phyloP scores from a whole-genome alignment of 768 basidiomycete genomes.

The Boletus speciosus region DNA sequence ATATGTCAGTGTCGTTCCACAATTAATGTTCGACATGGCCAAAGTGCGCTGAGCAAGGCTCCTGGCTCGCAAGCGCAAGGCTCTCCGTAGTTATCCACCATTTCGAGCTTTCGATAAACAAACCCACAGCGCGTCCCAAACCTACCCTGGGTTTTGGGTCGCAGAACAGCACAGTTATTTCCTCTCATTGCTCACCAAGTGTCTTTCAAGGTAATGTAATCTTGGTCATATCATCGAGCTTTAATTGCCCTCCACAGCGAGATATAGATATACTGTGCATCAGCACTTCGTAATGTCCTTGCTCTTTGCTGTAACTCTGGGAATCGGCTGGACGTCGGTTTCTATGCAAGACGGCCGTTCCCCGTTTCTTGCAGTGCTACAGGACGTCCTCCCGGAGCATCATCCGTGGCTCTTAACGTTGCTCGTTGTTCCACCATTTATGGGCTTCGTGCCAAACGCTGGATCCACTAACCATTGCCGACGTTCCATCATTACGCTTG shows the following conservation, averaged over 20 bases:
- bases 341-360: not conserved
- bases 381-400: not conserved
- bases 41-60: not conserved
- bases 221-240: not conserved
- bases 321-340: not conserved
- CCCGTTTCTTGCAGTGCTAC: not conserved
- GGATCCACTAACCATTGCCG: not conserved
- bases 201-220: not conserved
- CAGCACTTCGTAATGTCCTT: not conserved
- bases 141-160: not conserved
- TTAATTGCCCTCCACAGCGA: not conserved
- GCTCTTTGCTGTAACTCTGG: slow-evolving; percentile 3
- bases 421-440: not conserved
- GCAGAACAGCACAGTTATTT: not conserved
- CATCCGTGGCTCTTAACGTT: slow-evolving; percentile 12
- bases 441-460: not conserved
- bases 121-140: not conserved
- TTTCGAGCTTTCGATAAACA: not conserved
- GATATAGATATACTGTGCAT: not conserved
- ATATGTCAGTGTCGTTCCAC: not conserved
- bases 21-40: not conserved
- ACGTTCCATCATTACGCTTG: slow-evolving; percentile 3
- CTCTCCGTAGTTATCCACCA: not conserved
- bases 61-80: not conserved
- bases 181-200: not conserved